Base-by-base conservation (phyloP, 441 rosid genomes). In the Pelargonium australe region DNA sequence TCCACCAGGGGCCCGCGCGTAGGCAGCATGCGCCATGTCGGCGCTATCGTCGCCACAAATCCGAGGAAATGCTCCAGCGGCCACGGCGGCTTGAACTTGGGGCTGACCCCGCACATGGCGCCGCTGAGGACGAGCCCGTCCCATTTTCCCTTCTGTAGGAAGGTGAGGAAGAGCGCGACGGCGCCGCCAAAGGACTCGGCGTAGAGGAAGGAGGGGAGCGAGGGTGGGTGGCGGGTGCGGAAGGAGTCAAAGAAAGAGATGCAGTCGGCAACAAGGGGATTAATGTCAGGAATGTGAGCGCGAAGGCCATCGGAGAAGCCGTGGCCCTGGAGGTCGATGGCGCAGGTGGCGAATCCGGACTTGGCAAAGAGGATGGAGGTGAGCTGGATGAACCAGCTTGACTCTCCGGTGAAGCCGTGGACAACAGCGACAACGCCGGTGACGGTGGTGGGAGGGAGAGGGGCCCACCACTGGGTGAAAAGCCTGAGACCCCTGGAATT, bases 301-400 rank as follows among this genome's bases (percentile, higher is more conserved):
- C 16, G 13, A 47, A 68, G 71, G 71, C 71, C 71, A 31, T 68
- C 71, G 16, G 71, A 68, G 71, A 68, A 68, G 47, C 63, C 71
- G 47, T 55, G 71, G 63, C 71, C 71, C 64, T 55, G 63, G 71
- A 51, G 71, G 63, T 68, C 71, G 64, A 68, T 37, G 47, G 71
- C 47, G 47, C 71, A 68, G 63, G 63, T 55, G 71, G 49, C 71
- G 71, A 57, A 68, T 41, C 63, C 64, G 45, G 64, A 17, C 51
- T 58, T 7, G 31, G 71, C 63, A 7, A 34, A 34, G 40, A 34
- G 40, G 40, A 34, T 34, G 40, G 40, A 34, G 40, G 40, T 4
- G 40, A 61, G 55, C 1, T 47, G 55, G 55, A 47, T 10, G 55
- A 44, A 20, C 69, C 69, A 49, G 34, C 58, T 47, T 37, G 60